These are phyloP conservation scores for Fusarium sp. DNA, from an alignment of 2,329 filamentous ascomycete genomes.

Conservation along the genomic window DNA sequence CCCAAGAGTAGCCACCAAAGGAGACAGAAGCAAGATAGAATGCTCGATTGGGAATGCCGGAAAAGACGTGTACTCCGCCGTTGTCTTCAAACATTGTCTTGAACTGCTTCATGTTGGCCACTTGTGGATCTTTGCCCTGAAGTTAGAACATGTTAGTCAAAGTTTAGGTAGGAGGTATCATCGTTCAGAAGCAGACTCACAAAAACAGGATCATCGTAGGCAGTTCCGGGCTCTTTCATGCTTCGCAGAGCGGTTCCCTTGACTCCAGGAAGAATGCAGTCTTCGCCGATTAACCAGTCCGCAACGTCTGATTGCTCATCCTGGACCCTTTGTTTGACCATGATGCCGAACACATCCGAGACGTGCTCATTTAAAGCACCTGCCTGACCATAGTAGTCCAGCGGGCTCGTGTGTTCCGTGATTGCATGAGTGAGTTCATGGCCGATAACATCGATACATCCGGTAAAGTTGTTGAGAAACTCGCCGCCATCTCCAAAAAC, in stretches of 20 bases:
- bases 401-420: slow-evolving; percentile 63
- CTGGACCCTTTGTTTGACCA: slow-evolving; percentile 67
- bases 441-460: slow-evolving; percentile 67
- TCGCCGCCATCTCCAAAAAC: slow-evolving; percentile 69
- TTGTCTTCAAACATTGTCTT: slow-evolving; percentile 59
- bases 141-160: neutral
- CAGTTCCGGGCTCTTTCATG: slow-evolving; percentile 67
- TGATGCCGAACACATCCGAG: slow-evolving; percentile 69
- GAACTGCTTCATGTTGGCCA: slow-evolving; percentile 62
- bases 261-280: slow-evolving; percentile 63
- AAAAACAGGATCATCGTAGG: slow-evolving; percentile 66
- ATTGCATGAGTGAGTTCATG: slow-evolving; percentile 70
- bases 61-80: slow-evolving; percentile 68
- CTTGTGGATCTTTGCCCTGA: slow-evolving; percentile 67
- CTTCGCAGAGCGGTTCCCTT: slow-evolving; percentile 66
- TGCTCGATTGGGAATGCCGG: slow-evolving; percentile 69
- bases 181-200: slow-evolving; percentile 49
- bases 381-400: slow-evolving; percentile 65
- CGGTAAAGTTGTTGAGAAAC: slow-evolving; percentile 65
- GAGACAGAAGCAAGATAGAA: slow-evolving; percentile 64
- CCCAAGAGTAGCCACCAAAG: slow-evolving; percentile 67
- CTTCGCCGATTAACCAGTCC: slow-evolving; percentile 69
- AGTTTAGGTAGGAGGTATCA: too few species aligned
- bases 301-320: slow-evolving; percentile 60
- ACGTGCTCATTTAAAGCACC: slow-evolving; percentile 70